Evolutionary conservation across 805 yeast genomes (phyloP).

Genomic region (Hanseniaspora vineae): DNA sequence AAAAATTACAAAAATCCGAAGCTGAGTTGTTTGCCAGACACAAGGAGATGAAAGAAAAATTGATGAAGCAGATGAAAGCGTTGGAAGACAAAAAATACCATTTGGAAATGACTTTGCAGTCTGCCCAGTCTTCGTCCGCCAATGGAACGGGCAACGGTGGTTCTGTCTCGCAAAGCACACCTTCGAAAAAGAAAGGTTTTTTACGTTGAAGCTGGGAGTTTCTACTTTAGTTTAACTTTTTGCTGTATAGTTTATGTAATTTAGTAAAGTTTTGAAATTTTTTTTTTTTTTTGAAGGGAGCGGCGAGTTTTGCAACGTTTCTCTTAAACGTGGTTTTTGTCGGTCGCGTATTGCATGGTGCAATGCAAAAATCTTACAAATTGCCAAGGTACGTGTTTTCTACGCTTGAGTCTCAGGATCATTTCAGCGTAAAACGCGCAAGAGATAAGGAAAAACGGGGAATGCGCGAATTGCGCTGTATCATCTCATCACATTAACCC

Average conservation of each 20-base stretch:
- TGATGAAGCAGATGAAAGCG: slow-evolving; percentile 74
- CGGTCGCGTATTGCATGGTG: too few species aligned
- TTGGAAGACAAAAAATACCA: slow-evolving; percentile 83
- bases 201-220: slow-evolving; percentile 34
- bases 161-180: slow-evolving; percentile 30
- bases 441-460: neutral
- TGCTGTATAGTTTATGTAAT: too few species aligned
- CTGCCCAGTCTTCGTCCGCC: slow-evolving; percentile 33
- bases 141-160: slow-evolving; percentile 13
- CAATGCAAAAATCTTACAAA: neutral
- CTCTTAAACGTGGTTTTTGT: too few species aligned
- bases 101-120: slow-evolving; percentile 37
- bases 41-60: slow-evolving; percentile 92
- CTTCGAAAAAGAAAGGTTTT: slow-evolving; percentile 69
- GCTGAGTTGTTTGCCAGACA: slow-evolving; percentile 92
- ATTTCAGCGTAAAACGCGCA: neutral
- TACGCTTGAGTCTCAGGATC: neutral
- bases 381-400: neutral
- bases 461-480: too few species aligned
- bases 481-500: too few species aligned
- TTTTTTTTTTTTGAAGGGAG: too few species aligned
- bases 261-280: too few species aligned
- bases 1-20: slow-evolving; percentile 91
- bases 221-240: too few species aligned
- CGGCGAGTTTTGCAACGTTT: too few species aligned